phyloP scores from a whole-genome alignment of 352 stramenopile genomes.

The Phytophthora citricola region DNA sequence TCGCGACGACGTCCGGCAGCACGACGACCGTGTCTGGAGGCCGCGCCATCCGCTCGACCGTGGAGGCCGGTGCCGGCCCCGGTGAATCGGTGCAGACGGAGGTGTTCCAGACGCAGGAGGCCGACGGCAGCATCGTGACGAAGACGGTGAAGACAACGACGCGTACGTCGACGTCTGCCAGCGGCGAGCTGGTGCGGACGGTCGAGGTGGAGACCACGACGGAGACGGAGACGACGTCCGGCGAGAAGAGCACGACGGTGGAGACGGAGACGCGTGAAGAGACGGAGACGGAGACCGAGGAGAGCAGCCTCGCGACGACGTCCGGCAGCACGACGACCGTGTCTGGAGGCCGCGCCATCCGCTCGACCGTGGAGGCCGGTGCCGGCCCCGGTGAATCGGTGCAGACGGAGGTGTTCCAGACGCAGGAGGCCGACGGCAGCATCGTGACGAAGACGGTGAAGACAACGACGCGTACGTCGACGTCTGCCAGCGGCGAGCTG shows the following conservation, averaged over 20 bases:
- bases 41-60: conserved; percentile 6
- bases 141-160: conserved; percentile 30
- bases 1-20: neutral
- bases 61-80: conserved; percentile 9
- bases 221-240: conserved; percentile 17
- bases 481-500: conserved; percentile 2
- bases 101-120: conserved; percentile 26
- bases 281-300: neutral
- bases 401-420: conserved; percentile 17
- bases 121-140: conserved; percentile 27
- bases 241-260: conserved; percentile 21
- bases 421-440: conserved; percentile 10
- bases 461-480: conserved; percentile 10
- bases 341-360: conserved; percentile 6
- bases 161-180: conserved; percentile 14
- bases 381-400: conserved; percentile 7
- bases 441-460: conserved; percentile 21
- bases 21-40: neutral
- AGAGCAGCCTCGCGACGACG: conserved; percentile 6
- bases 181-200: conserved; percentile 20
- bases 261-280: conserved; percentile 11
- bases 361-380: conserved; percentile 12
- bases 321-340: neutral
- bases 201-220: conserved; percentile 19
- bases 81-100: conserved; percentile 23